Base-by-base conservation (phyloP, 495 filamentous ascomycete genomes). In the Cryomyces minteri region DNA sequence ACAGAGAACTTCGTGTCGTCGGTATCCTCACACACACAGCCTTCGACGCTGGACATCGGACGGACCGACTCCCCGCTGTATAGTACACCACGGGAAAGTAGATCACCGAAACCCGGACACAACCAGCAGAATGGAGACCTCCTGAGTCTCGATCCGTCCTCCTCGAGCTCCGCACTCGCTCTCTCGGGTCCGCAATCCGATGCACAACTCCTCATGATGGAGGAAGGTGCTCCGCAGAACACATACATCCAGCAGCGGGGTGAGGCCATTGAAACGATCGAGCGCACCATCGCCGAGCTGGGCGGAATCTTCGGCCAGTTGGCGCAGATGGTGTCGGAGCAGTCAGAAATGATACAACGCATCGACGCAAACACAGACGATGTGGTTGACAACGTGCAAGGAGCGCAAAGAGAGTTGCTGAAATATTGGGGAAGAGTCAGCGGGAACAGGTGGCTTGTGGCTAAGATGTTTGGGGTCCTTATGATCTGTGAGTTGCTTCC, bases 1-100 rank as follows among this genome's bases (percentile, higher is more conserved):
- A 95, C 90, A 42, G 92, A 98, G 60, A 90, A 95, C 56, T 98
- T 98, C 50, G 83, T 96, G 25, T 88, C 83, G 2, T 85, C 82
- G 9, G 85, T 92, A 37, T 83, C 81, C 4, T 75, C 81, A 37
- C 85, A 88, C 47, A 11, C 30, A 1, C 43, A 84, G 4, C 73
- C 79, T 59, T 75, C 39, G 64, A 74, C 41, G 53, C 66, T 42
- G 56, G 70, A 60, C 32, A 50, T 55, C 38, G 39, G 43, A 8
- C 61, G 72, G 44, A 77, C 77, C 31, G 75, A 77, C 48, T 90
- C 83, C 2, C 90, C 90, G 2, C 64, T 98, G 7, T 98, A 98
- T 64, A 80, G 76, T 46, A 83, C 86, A 0, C 85, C 90, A 4
- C 77, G 74, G 10, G 67, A 74, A 45, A 66, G 71, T 30, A 55